Conservation (phyloP, 306 rosid genomes). For the Betula pendula region DNA sequence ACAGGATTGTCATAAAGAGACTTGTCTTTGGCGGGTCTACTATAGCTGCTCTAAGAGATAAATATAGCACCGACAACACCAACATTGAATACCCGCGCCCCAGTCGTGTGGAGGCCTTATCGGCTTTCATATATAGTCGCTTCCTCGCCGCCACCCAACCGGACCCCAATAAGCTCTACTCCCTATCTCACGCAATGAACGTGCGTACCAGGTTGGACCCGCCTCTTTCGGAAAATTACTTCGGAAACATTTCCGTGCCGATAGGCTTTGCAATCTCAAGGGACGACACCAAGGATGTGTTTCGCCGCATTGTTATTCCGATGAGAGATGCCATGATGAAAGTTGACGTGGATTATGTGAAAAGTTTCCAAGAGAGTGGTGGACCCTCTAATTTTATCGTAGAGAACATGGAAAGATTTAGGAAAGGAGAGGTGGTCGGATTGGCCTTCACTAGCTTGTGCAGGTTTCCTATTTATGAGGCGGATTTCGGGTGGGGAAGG, state of each 20-base stretch:
- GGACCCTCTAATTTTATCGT: background rate
- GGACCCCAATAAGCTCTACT: background rate
- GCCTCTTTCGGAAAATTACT: background rate
- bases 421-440: background rate
- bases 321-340: background rate
- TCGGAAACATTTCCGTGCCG: slow-evolving; percentile 14
- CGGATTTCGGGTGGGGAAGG: slow-evolving; percentile 53
- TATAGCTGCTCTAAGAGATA: slow-evolving; percentile 8
- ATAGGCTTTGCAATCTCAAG: background rate
- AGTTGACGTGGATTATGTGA: background rate
- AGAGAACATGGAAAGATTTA: background rate
- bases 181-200: slow-evolving; percentile 8
- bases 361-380: background rate
- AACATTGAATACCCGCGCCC: background rate
- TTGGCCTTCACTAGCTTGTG: slow-evolving; percentile 12
- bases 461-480: slow-evolving; percentile 12
- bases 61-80: background rate
- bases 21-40: slow-evolving; percentile 12
- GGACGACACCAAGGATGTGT: background rate
- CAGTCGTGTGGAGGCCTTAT: slow-evolving; percentile 5
- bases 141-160: background rate
- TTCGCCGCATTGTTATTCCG: background rate
- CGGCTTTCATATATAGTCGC: slow-evolving; percentile 18
- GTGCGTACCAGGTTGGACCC: slow-evolving; percentile 5
- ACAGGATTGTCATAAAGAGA: slow-evolving; percentile 11